These are phyloP conservation scores for Yamadazyma diospyri DNA, from an alignment of 1,139 yeast genomes.

Conservation along the genomic window DNA sequence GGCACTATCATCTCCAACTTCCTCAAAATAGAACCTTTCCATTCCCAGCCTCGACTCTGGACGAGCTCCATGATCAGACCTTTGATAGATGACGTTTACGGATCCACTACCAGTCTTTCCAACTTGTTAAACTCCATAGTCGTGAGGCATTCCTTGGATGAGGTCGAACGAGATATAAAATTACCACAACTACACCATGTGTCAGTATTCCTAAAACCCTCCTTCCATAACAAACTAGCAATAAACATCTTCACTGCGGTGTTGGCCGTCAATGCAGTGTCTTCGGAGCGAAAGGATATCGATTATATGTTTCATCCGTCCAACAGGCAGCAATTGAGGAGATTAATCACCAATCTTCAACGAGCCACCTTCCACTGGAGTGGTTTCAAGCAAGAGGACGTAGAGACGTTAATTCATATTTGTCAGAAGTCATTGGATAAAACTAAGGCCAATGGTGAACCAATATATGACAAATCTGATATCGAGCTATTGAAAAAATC, in stretches of 20 bases:
- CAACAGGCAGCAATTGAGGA: slow-evolving; percentile 50
- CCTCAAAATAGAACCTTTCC: slow-evolving; percentile 59
- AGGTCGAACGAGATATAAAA: slow-evolving; percentile 50
- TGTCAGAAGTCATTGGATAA: slow-evolving; percentile 45
- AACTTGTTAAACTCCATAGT: slow-evolving; percentile 44
- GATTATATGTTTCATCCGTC: slow-evolving; percentile 70
- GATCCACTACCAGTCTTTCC: slow-evolving; percentile 37
- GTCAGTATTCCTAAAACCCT: slow-evolving; percentile 56
- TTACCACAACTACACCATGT: slow-evolving; percentile 60
- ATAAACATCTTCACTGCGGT: slow-evolving; percentile 64
- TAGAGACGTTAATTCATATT: slow-evolving; percentile 48
- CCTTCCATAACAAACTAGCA: slow-evolving; percentile 57
- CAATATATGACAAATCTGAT: slow-evolving; percentile 37
- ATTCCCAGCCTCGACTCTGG: slow-evolving; percentile 48
- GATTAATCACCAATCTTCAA: slow-evolving; percentile 58
- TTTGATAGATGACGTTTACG: slow-evolving; percentile 32
- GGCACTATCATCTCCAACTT: slow-evolving; percentile 54
- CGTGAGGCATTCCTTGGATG: slow-evolving; percentile 52
- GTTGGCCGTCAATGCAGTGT: slow-evolving; percentile 67
- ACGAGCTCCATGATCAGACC: slow-evolving; percentile 44
- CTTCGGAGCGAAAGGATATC: slow-evolving; percentile 62
- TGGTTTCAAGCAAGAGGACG: slow-evolving; percentile 58
- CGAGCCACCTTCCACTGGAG: slow-evolving; percentile 74
- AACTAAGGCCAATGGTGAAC: slow-evolving; percentile 19
- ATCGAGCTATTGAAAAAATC: slow-evolving; percentile 36